phyloP scores from a whole-genome alignment of 106 monocot genomes.

The Dendrobium nobile region DNA sequence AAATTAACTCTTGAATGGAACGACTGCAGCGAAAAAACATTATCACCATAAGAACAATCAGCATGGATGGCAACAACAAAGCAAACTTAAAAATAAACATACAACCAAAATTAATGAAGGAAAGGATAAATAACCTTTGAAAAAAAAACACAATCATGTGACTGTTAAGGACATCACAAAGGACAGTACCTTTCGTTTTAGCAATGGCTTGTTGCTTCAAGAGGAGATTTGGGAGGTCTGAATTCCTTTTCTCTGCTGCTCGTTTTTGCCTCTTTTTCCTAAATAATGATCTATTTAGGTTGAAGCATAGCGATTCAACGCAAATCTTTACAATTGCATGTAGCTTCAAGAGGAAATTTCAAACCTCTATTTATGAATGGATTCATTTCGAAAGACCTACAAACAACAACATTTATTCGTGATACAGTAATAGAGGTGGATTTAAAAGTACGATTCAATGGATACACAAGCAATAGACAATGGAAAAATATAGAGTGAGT shows the following conservation, averaged over 20 bases:
- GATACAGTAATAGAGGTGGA: neutral
- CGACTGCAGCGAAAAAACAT: constrained; percentile 29
- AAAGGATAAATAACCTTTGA: neutral
- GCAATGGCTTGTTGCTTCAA: constrained; percentile 66
- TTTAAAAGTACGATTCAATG: neutral
- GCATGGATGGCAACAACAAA: neutral
- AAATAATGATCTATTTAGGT: constrained; percentile 1
- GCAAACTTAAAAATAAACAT: neutral
- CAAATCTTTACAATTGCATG: no score
- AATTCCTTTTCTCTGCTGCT: constrained; percentile 50
- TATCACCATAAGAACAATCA: neutral
- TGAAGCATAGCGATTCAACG: neutral
- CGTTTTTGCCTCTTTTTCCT: constrained; percentile 58
- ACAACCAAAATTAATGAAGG: neutral
- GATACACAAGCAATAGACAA: neutral
- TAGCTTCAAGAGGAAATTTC: no score
- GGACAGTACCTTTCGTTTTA: constrained; percentile 66
- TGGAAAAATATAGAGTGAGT: neutral
- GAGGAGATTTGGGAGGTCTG: constrained; percentile 53
- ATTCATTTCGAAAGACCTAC: neutral
- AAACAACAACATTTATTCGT: neutral
- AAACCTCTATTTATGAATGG: no score
- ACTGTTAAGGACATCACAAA: neutral
- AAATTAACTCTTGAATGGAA: constrained; percentile 69
- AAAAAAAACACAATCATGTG: neutral